A percentile compares a stretch with the other conserved stretches of the same genome.
These are phyloP conservation scores for Pseudotulostoma volvatum DNA, from an alignment of 495 filamentous ascomycete species.

Conservation along the genomic window DNA sequence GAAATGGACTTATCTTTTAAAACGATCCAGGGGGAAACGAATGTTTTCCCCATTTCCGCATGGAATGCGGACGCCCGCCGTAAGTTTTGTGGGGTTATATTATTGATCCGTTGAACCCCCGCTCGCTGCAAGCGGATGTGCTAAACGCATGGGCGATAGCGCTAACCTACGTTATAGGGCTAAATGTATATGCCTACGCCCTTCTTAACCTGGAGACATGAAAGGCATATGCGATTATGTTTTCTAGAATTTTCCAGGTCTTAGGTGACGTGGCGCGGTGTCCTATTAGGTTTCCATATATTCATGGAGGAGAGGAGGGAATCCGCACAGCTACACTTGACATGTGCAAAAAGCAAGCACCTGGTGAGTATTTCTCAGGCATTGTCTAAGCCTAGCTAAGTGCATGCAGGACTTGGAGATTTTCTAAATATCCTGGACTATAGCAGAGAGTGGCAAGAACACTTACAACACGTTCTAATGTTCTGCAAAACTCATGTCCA, in stretches of 20 bases:
- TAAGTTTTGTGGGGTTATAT: too few species aligned
- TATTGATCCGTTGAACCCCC: too few species aligned
- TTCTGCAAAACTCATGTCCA: constrained; percentile 1
- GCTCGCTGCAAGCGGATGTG: neutral
- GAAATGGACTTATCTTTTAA: neutral
- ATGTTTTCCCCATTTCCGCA: neutral
- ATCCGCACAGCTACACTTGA: neutral
- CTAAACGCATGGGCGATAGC: neutral
- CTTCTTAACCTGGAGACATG: neutral
- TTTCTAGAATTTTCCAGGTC: neutral
- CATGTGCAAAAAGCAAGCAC: neutral
- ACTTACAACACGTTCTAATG: neutral
- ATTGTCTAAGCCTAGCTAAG: neutral
- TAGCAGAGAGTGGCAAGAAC: constrained; percentile 1
- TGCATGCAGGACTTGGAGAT: neutral
- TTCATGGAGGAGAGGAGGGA: neutral
- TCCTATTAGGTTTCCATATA: neutral
- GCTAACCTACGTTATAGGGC: neutral
- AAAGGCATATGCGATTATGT: neutral
- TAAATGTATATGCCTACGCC: neutral
- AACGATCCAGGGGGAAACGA: neutral
- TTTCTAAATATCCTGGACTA: neutral
- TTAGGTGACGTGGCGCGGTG: neutral
- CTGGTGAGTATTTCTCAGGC: neutral
- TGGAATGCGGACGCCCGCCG: neutral